These are phyloP conservation scores for Debaryomycetaceae sp. DNA, from an alignment of 1,139 yeast genomes.

Conservation along the genomic window DNA sequence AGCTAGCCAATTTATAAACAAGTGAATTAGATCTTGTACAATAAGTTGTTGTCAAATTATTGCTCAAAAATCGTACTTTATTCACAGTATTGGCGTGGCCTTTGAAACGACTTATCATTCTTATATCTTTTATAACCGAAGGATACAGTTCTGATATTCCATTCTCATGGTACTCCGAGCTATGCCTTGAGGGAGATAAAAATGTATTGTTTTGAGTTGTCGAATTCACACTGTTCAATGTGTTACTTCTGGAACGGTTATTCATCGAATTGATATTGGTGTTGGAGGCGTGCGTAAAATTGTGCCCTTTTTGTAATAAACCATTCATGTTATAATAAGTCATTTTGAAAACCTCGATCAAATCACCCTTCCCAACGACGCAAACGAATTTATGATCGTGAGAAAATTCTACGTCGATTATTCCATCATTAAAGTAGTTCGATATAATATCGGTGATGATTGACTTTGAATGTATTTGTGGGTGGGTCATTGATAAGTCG, in stretches of 20 bases:
- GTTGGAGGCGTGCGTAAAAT: constrained; percentile 13
- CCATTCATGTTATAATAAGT: constrained; percentile 38
- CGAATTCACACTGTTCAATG: constrained; percentile 29
- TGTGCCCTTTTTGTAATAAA: constrained; percentile 19
- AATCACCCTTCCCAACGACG: constrained; percentile 57
- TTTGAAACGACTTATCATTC: constrained; percentile 48
- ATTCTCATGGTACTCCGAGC: constrained; percentile 15
- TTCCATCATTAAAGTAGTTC: constrained; percentile 64
- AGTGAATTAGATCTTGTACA: constrained; percentile 12
- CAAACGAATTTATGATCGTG: constrained; percentile 63
- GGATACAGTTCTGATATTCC: constrained; percentile 18
- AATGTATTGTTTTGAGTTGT: constrained; percentile 12
- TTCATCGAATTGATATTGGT: constrained; percentile 15
- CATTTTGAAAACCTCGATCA: constrained; percentile 53
- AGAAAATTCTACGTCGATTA: constrained; percentile 55
- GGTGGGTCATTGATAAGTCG: constrained; percentile 37
- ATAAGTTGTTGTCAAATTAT: constrained; percentile 12
- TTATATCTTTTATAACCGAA: constrained; percentile 40
- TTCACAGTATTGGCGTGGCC: constrained; percentile 70
- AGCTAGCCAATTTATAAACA: constrained; percentile 58
- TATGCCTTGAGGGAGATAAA: constrained; percentile 23
- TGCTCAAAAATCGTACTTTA: constrained; percentile 35
- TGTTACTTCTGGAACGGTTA: constrained; percentile 39
- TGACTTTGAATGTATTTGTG: constrained; percentile 27
- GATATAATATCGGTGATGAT: constrained; percentile 57